These are phyloP conservation scores for Priceomyces melissophilus DNA, from an alignment of 805 yeast genomes.

Conservation along the genomic window DNA sequence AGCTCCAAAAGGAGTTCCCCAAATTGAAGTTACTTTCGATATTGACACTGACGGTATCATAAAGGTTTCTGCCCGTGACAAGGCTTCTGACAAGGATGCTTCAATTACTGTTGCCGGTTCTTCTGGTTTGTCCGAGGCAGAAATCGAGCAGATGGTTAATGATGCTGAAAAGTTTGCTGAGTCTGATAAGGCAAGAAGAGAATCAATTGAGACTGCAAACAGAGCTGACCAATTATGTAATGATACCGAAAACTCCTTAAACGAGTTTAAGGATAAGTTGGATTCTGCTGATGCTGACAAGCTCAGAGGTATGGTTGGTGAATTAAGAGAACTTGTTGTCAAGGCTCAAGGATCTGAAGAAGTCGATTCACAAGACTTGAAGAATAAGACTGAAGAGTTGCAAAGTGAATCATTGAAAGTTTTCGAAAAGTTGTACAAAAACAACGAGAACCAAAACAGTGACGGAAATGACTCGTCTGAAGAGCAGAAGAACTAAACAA, in stretches of 20 bases:
- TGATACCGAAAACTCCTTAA: slow-evolving; percentile 47
- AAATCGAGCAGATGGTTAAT: slow-evolving; percentile 86
- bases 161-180: slow-evolving; percentile 89
- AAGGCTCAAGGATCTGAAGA: slow-evolving; percentile 63
- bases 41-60: slow-evolving; percentile 97
- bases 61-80: slow-evolving; percentile 91
- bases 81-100: slow-evolving; percentile 90
- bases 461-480: slow-evolving; percentile 13
- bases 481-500: slow-evolving; percentile 26
- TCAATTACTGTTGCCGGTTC: slow-evolving; percentile 96
- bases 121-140: slow-evolving; percentile 85
- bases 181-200: slow-evolving; percentile 82
- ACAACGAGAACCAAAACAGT: slow-evolving; percentile 18
- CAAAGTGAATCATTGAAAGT: slow-evolving; percentile 73
- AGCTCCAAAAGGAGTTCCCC: slow-evolving; percentile 93
- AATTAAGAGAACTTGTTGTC: slow-evolving; percentile 63
- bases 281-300: slow-evolving; percentile 46
- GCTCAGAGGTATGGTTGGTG: slow-evolving; percentile 48
- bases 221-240: slow-evolving; percentile 74
- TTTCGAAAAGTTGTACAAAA: slow-evolving; percentile 59
- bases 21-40: slow-evolving; percentile 91
- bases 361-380: slow-evolving; percentile 60
- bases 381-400: slow-evolving; percentile 70
- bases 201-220: slow-evolving; percentile 80
- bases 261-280: slow-evolving; percentile 46